Evolutionary conservation across 2,329 filamentous ascomycete genomes (phyloP).

Genomic region (Penicillium sp.): DNA sequence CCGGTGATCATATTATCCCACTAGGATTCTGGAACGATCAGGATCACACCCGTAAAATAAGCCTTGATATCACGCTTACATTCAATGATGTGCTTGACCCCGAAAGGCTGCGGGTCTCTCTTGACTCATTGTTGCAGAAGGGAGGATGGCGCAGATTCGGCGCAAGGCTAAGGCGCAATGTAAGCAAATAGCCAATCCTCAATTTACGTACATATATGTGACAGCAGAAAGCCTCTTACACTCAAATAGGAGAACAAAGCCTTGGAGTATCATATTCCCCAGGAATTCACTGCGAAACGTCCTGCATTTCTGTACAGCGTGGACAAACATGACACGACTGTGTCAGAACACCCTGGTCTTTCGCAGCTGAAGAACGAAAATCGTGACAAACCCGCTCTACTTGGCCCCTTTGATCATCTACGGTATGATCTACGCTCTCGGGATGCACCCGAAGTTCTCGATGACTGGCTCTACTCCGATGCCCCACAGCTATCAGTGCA

Average conservation of each 20-base stretch:
- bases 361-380: conserved; percentile 33
- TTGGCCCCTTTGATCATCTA: conserved; percentile 26
- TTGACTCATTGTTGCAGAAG: conserved; percentile 38
- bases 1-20: conserved; percentile 10
- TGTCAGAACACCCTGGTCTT: conserved; percentile 42
- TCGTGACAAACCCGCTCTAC: conserved; percentile 23
- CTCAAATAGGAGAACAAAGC: conserved; percentile 16
- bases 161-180: conserved; percentile 42
- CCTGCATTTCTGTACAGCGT: conserved; percentile 44
- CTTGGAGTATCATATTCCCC: conserved; percentile 43
- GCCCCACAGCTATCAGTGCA: conserved; percentile 47
- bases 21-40: conserved; percentile 9
- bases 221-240: not conserved
- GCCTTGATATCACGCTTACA: conserved; percentile 27
- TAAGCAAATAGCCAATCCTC: conserved; percentile 18
- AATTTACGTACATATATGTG: not conserved
- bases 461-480: conserved; percentile 42
- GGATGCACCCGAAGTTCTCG: conserved; percentile 27
- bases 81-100: conserved; percentile 49
- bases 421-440: conserved; percentile 21
- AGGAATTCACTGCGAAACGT: conserved; percentile 30
- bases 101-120: conserved; percentile 32
- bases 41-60: conserved; percentile 2
- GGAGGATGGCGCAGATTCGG: conserved; percentile 48
- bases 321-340: conserved; percentile 28